A percentile compares a stretch with the other conserved stretches of the same genome.
phyloP scores from a whole-genome alignment of 2,329 filamentous ascomycete species.

The Verticillium longisporum region DNA sequence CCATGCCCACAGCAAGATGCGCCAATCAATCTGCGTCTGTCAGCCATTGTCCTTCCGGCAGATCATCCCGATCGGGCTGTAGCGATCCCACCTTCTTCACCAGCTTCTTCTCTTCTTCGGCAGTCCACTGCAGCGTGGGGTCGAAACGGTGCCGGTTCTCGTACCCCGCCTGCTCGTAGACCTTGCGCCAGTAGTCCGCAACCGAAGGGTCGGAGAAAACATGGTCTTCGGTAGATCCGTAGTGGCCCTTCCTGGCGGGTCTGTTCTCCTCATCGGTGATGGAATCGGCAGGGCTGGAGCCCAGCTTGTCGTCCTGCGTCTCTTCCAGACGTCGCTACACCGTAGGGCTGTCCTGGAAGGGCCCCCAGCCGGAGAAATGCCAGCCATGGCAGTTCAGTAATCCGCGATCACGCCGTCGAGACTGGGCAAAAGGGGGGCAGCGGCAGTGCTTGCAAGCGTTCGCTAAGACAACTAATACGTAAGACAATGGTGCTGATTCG shows the following conservation, averaged over 20 bases:
- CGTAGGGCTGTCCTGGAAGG: neutral
- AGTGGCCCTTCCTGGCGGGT: constrained; percentile 7
- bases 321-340: neutral
- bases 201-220: constrained; percentile 42
- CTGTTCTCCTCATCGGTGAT: neutral
- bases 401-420: neutral
- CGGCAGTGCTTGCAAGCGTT: too few relatives aligned
- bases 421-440: neutral
- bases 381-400: neutral
- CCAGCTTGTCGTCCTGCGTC: neutral
- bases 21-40: constrained; percentile 35
- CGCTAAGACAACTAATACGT: neutral
- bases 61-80: neutral
- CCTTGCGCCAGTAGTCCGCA: constrained; percentile 43
- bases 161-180: constrained; percentile 50
- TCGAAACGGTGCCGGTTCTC: constrained; percentile 58
- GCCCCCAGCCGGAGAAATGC: neutral
- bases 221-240: constrained; percentile 27
- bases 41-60: neutral
- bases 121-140: constrained; percentile 33
- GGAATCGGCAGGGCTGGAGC: neutral
- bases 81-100: constrained; percentile 32
- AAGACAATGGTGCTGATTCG: neutral
- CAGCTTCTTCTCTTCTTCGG: constrained; percentile 38
- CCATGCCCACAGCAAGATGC: constrained; percentile 31